phyloP scores from a whole-genome alignment of 306 rosid species.

The Herpetospermum pedunculosum region DNA sequence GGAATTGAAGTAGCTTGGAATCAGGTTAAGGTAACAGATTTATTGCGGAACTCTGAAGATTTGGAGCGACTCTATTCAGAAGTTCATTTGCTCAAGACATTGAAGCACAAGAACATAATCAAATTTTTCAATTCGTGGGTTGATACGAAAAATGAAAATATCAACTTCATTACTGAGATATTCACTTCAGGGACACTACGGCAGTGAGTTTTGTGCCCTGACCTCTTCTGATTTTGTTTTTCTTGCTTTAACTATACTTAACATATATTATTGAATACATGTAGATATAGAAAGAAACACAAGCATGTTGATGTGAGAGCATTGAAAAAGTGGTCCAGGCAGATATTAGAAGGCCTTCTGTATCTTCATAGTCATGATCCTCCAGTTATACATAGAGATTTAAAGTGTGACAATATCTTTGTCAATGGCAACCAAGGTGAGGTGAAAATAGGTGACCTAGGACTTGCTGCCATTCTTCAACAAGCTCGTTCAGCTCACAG shows the following conservation, averaged over 20 bases:
- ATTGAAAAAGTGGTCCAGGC: constrained; percentile 96
- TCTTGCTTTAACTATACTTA: not conserved
- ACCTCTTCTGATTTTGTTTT: not conserved
- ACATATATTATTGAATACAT: constrained; percentile 1
- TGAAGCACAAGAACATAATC: constrained; percentile 91
- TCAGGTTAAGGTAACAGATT: constrained; percentile 84
- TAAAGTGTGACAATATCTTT: constrained; percentile 95
- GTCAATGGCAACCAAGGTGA: constrained; percentile 99
- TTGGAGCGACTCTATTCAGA: constrained; percentile 87
- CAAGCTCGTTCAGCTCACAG: constrained; percentile 92
- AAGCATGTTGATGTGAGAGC: constrained; percentile 97
- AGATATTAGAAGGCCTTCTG: constrained; percentile 85
- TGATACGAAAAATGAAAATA: constrained; percentile 59
- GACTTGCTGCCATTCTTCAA: constrained; percentile 88
- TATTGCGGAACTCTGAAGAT: constrained; percentile 66
- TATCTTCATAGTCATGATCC: constrained; percentile 95
- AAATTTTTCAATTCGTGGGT: constrained; percentile 87
- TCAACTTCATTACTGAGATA: constrained; percentile 90
- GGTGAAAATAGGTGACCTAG: constrained; percentile 95
- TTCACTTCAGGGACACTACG: constrained; percentile 89
- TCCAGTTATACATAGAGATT: constrained; percentile 88
- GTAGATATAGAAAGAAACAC: constrained; percentile 84
- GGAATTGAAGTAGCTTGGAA: constrained; percentile 99
- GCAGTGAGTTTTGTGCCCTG: constrained; percentile 44
- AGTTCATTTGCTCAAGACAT: constrained; percentile 86